These are phyloP conservation scores for Calonectria naviculata DNA, from an alignment of 2,329 filamentous ascomycete genomes.

Conservation along the genomic window DNA sequence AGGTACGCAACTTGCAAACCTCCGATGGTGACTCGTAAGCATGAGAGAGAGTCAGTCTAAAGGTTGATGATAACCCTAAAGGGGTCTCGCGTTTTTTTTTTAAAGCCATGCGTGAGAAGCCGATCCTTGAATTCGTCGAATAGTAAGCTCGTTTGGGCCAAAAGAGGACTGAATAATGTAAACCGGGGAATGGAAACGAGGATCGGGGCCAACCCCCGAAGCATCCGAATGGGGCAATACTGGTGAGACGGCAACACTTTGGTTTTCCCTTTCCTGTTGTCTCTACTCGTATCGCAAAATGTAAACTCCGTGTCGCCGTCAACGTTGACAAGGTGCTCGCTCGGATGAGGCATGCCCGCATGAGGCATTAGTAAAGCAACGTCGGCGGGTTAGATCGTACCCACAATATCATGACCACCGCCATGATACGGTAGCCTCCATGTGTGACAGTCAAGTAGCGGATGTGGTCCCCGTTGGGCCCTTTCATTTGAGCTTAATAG, in stretches of 20 bases:
- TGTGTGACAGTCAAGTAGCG: background rate
- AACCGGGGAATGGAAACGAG: too few species aligned
- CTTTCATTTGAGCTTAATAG: constrained; percentile 58
- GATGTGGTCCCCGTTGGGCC: background rate
- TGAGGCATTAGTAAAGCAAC: constrained; percentile 4
- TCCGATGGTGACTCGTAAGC: background rate
- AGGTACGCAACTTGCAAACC: background rate
- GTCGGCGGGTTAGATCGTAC: background rate
- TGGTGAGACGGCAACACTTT: background rate
- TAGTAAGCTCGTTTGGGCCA: too few species aligned
- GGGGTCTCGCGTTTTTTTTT: background rate
- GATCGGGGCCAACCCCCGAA: background rate
- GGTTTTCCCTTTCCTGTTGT: background rate
- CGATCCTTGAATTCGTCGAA: too few species aligned
- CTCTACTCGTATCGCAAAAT: background rate
- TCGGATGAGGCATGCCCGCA: background rate
- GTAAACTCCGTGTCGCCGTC: background rate
- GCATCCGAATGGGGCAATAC: constrained; percentile 4
- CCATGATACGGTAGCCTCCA: background rate
- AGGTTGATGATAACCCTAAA: too few species aligned
- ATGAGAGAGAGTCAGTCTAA: too few species aligned
- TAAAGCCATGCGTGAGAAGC: background rate
- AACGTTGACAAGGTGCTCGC: background rate
- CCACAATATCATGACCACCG: background rate
- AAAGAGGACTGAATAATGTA: too few species aligned